phyloP scores from a whole-genome alignment of 2,329 filamentous ascomycete genomes.

The Chalaropsis ovoidea region DNA sequence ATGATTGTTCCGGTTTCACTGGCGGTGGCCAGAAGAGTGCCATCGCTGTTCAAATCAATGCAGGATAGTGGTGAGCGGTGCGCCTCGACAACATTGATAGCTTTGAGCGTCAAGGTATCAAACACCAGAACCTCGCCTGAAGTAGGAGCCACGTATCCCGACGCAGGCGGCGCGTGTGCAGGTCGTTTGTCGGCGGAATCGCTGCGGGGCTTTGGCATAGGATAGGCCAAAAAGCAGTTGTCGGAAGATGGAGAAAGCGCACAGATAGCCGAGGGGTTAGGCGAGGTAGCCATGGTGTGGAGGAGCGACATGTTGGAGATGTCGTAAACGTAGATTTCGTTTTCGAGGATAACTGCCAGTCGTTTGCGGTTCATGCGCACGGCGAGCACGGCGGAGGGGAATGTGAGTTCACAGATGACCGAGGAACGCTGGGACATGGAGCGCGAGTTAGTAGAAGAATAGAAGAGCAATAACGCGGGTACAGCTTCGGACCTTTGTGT shows the following conservation, averaged over 20 bases:
- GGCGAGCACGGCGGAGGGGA: slow-evolving; percentile 89
- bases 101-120: slow-evolving; percentile 78
- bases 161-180: slow-evolving; percentile 66
- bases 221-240: slow-evolving; percentile 91
- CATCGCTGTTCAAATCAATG: slow-evolving; percentile 85
- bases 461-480: background rate
- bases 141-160: slow-evolving; percentile 66
- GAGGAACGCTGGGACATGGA: slow-evolving; percentile 46
- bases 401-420: slow-evolving; percentile 96
- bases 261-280: slow-evolving; percentile 84
- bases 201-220: slow-evolving; percentile 64
- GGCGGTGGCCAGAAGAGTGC: slow-evolving; percentile 81
- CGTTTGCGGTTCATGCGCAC: slow-evolving; percentile 91
- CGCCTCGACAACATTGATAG: slow-evolving; percentile 89
- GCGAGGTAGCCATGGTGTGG: slow-evolving; percentile 84
- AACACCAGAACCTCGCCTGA: slow-evolving; percentile 90
- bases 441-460: background rate
- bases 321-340: slow-evolving; percentile 96
- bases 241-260: slow-evolving; percentile 89
- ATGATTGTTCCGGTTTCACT: slow-evolving; percentile 98
- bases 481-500: slow-evolving; percentile 67
- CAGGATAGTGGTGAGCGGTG: slow-evolving; percentile 85
- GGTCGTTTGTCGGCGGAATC: slow-evolving; percentile 51
- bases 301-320: slow-evolving; percentile 97
- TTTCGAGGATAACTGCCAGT: slow-evolving; percentile 84